phyloP scores from a whole-genome alignment of 140 eudicot species.

The Bidens hawaiensis region DNA sequence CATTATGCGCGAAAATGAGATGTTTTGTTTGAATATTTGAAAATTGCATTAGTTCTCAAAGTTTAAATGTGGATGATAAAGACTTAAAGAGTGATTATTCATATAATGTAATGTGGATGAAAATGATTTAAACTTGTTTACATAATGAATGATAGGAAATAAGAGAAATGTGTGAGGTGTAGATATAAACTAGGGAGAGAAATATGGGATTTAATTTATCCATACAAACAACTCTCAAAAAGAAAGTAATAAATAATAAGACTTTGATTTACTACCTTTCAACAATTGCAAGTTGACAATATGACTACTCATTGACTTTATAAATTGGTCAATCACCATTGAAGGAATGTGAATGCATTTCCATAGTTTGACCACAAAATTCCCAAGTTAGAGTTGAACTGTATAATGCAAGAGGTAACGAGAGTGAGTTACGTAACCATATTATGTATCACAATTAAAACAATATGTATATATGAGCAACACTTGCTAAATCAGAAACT shows the following conservation, averaged over 20 bases:
- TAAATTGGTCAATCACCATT: background rate
- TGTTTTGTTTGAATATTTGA: background rate
- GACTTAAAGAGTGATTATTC: slow-evolving; percentile 15
- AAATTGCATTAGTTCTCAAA: slow-evolving; percentile 5
- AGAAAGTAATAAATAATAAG: background rate
- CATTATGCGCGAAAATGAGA: slow-evolving; percentile 24
- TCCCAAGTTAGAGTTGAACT: background rate
- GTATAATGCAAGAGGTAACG: too few relatives aligned
- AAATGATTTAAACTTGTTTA: slow-evolving; percentile 4
- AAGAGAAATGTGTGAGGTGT: slow-evolving; percentile 27
- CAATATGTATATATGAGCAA: too few relatives aligned
- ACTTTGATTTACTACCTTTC: background rate
- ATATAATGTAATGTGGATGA: slow-evolving; percentile 8
- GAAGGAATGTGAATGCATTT: too few relatives aligned
- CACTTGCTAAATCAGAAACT: background rate
- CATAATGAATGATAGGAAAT: slow-evolving; percentile 7
- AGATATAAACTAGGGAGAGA: slow-evolving; percentile 32
- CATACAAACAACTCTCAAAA: slow-evolving; percentile 7
- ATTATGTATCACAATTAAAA: too few relatives aligned
- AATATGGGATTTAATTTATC: background rate
- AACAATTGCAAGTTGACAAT: background rate
- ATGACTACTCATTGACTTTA: background rate
- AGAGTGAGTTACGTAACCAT: background rate
- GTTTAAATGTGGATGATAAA: too few relatives aligned
- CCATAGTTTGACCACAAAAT: too few relatives aligned